Evolutionary conservation across 306 rosid genomes (phyloP), one percentile per base, ranked within the genome.

Genomic region (Corylus heterophylla): DNA sequence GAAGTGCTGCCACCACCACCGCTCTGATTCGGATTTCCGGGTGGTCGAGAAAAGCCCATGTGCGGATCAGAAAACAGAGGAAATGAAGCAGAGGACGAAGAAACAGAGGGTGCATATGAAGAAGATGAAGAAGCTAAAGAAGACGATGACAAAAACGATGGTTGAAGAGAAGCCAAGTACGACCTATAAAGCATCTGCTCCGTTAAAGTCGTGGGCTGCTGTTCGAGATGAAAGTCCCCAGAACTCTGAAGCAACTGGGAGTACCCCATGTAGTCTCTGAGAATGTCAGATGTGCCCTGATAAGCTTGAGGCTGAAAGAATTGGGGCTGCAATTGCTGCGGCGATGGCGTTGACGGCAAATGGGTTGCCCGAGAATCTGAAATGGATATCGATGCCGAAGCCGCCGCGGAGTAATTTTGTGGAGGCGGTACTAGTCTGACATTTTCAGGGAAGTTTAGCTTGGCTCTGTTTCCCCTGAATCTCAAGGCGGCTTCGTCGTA

Each of bases 381-480:
- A 20, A 61, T 12, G 47, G 59, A 59, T 25, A 59, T 17, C 64
- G 51, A 44, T 56, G 64, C 5, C 2, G 71, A 12, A 10, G 27
- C 2, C 5, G 31, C 29, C 16, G 62, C 20, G 2, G 86, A 29
- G 20, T 51, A 75, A 55, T 29, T 62, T 8, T 67, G 90, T 10
- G 18, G 4, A 1, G 88, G 86, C 9, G 83, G 83, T 11, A 89
- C 47, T 31, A 82, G 39, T 74, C 92, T 75, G 61, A 91, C 98
- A 13, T 92, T 85, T 81, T 95, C 99, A 0, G 99, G 99, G 88
- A 95, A 94, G 74, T 94, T 94, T 11, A 94, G 92, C 71, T 94
- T 94, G 4, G 98, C 98, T 83, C 93, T 91, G 92, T 89, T 95
- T 0, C 99, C 98, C 79, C 98, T 86, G 84, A 92, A 95, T 76